Evolutionary conservation across 2,329 filamentous ascomycete genomes (phyloP).

Genomic region (Fusarium sp.): DNA sequence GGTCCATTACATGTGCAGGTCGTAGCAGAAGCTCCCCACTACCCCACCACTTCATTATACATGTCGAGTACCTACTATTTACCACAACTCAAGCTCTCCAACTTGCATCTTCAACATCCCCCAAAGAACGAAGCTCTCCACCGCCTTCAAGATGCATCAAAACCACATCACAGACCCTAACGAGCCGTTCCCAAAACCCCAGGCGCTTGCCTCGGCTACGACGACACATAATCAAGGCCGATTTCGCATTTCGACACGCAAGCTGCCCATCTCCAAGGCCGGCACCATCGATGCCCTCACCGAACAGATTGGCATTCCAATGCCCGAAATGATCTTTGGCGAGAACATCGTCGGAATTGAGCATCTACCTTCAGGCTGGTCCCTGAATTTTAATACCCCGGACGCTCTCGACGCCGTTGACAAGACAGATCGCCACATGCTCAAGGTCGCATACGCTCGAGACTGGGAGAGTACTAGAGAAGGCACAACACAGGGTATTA

Average conservation of each 20-base stretch:
- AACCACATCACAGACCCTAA: conserved; percentile 56
- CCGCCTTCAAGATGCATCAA: conserved; percentile 45
- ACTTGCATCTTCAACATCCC: neutral
- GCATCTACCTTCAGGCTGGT: conserved; percentile 81
- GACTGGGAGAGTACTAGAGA: conserved; percentile 80
- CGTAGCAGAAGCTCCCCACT: conserved; percentile 5
- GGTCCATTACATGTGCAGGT: neutral
- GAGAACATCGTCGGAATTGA: conserved; percentile 86
- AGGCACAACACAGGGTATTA: conserved; percentile 85
- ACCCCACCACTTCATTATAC: conserved; percentile 9
- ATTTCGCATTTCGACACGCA: conserved; percentile 84
- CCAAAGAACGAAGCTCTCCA: neutral
- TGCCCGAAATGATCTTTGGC: conserved; percentile 99
- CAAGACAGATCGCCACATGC: conserved; percentile 90
- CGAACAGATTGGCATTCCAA: conserved; percentile 80
- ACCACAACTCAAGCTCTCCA: conserved; percentile 10
- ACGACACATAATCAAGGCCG: conserved; percentile 67
- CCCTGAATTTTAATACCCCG: conserved; percentile 82
- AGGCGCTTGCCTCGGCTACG: conserved; percentile 65
- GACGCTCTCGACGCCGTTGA: conserved; percentile 91
- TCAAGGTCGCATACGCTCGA: conserved; percentile 91
- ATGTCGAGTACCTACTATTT: neutral
- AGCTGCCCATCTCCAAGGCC: conserved; percentile 94
- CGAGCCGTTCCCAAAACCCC: conserved; percentile 66
- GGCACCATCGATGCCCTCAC: conserved; percentile 89